Conservation (phyloP, 139 green algal genomes). For the Closterium sp. region DNA sequence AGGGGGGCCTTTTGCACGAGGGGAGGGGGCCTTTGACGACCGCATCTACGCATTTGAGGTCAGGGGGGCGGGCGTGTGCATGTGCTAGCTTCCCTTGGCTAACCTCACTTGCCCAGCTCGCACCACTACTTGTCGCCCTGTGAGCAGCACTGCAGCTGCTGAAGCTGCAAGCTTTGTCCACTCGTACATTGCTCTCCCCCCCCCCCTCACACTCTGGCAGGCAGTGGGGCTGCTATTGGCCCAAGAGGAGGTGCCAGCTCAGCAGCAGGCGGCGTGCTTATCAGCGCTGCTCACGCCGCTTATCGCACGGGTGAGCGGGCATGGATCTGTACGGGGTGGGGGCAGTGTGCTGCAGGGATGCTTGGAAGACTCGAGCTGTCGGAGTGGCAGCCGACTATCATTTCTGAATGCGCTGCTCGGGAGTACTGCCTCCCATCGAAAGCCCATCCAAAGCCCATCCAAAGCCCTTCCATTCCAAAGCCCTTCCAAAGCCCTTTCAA, state of each 20-base stretch:
- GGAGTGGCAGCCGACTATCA: too few relatives aligned
- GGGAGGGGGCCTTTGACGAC: slow-evolving; percentile 40
- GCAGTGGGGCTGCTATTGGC: slow-evolving; percentile 53
- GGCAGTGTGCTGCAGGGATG: too few relatives aligned
- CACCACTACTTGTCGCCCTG: too few relatives aligned
- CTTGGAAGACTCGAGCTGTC: too few relatives aligned
- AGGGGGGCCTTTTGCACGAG: neutral
- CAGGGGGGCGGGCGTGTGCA: neutral
- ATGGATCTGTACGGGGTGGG: neutral
- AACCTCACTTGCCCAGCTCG: too few relatives aligned
- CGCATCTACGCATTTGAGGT: slow-evolving; percentile 53
- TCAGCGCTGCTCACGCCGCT: slow-evolving; percentile 39
- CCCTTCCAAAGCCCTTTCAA: too few relatives aligned
- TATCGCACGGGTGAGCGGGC: slow-evolving; percentile 27
- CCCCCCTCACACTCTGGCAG: slow-evolving; percentile 2
- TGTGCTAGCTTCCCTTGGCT: too few relatives aligned
- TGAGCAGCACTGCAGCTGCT: neutral
- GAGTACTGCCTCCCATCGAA: too few relatives aligned
- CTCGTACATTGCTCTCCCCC: neutral
- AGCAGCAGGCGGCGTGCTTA: slow-evolving; percentile 42
- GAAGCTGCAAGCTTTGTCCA: neutral
- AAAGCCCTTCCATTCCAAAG: too few relatives aligned
- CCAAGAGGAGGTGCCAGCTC: slow-evolving; percentile 40
- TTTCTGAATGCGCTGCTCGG: too few relatives aligned
- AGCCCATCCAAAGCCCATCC: too few relatives aligned